Conservation (phyloP, 2,329 filamentous ascomycete species). For the Hansfordia pulvinata region DNA sequence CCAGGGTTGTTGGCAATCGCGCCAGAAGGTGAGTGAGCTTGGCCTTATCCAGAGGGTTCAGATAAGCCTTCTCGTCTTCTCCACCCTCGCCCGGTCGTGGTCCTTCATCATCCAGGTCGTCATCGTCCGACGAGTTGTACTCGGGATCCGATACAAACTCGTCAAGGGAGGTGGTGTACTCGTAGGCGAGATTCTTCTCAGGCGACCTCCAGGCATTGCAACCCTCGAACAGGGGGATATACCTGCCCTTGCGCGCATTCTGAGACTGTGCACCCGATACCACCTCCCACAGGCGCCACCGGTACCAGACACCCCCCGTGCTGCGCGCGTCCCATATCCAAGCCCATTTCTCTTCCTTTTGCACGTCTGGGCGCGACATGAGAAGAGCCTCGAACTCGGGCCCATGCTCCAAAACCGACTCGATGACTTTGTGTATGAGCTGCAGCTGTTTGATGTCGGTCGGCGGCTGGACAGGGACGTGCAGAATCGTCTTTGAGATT, state of each 20-base stretch:
- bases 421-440: slow-evolving; percentile 79
- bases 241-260: slow-evolving; percentile 30
- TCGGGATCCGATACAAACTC: slow-evolving; percentile 76
- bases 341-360: slow-evolving; percentile 79
- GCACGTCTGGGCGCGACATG: slow-evolving; percentile 75
- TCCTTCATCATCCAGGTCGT: slow-evolving; percentile 52
- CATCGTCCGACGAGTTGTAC: slow-evolving; percentile 78
- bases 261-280: slow-evolving; percentile 48
- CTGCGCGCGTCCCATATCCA: slow-evolving; percentile 86
- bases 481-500: slow-evolving; percentile 31
- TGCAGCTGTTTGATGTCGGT: slow-evolving; percentile 65
- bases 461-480: slow-evolving; percentile 64
- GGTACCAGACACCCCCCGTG: slow-evolving; percentile 74
- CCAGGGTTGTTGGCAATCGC: slow-evolving; percentile 62
- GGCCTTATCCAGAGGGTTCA: slow-evolving; percentile 73
- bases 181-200: slow-evolving; percentile 60
- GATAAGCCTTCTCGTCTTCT: slow-evolving; percentile 45
- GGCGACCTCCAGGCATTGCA: slow-evolving; percentile 68
- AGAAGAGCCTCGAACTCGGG: slow-evolving; percentile 83
- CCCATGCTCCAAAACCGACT: slow-evolving; percentile 65
- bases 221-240: slow-evolving; percentile 59
- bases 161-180: slow-evolving; percentile 63
- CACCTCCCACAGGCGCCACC: slow-evolving; percentile 81
- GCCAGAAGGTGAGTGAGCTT: slow-evolving; percentile 76
- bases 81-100: slow-evolving; percentile 22